Evolutionary conservation across 2,329 filamentous ascomycete species (phyloP).

Genomic region (Aspergillus uvarum): DNA sequence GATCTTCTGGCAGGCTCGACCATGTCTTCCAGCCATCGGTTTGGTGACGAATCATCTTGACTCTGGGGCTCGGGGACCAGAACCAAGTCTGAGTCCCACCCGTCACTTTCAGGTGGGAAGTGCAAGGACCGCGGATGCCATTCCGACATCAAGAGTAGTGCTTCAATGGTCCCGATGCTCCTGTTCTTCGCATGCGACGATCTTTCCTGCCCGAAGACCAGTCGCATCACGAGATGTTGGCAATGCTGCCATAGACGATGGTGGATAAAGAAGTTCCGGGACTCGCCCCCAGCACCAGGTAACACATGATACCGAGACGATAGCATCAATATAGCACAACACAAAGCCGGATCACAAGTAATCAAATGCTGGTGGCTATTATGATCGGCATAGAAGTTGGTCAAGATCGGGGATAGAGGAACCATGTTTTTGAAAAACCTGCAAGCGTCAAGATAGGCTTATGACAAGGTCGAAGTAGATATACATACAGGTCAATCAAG

Average conservation of each 20-base stretch:
- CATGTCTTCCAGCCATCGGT: slow-evolving; percentile 54
- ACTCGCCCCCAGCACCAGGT: slow-evolving; percentile 45
- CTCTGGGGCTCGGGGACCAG: slow-evolving; percentile 38
- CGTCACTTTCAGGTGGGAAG: slow-evolving; percentile 54
- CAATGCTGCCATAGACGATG: slow-evolving; percentile 56
- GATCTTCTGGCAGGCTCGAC: slow-evolving; percentile 55
- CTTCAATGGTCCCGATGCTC: slow-evolving; percentile 55
- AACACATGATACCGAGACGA: slow-evolving; percentile 54
- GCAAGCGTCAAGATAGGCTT: not conserved
- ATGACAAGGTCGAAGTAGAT: not conserved
- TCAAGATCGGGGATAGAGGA: slow-evolving; percentile 52
- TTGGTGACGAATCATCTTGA: slow-evolving; percentile 33
- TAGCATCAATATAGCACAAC: slow-evolving; percentile 55
- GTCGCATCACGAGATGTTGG: slow-evolving; percentile 53
- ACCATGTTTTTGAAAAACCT: slow-evolving; percentile 54
- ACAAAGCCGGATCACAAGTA: slow-evolving; percentile 53
- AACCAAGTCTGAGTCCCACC: slow-evolving; percentile 57
- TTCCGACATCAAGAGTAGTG: slow-evolving; percentile 55
- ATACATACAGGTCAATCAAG: slow-evolving; percentile 50
- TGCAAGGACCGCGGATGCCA: slow-evolving; percentile 58
- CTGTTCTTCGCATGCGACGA: slow-evolving; percentile 50
- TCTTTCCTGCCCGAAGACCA: slow-evolving; percentile 57
- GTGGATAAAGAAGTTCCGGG: slow-evolving; percentile 55
- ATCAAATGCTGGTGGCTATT: slow-evolving; percentile 51
- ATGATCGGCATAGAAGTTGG: slow-evolving; percentile 52